Conservation (phyloP, 225 moss, liverwort and hornwort genomes). For the Sphagnum contortum region DNA sequence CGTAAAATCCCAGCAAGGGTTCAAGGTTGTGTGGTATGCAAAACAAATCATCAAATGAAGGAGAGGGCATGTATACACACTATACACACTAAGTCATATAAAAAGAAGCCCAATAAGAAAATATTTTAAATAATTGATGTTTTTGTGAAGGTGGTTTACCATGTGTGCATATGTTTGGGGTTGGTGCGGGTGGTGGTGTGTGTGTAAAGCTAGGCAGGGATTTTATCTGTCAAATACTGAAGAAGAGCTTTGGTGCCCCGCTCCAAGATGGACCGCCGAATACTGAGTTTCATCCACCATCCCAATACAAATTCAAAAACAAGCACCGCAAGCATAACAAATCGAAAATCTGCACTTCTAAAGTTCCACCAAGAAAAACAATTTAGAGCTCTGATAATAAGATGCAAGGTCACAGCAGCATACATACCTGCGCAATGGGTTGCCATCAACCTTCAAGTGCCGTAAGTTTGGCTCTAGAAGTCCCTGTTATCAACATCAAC, state of each 20-base stretch:
- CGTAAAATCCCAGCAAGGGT: too few relatives aligned
- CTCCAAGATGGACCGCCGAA: constrained; percentile 74
- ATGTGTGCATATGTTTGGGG: too few relatives aligned
- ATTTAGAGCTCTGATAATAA: background rate
- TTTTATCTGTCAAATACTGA: constrained; percentile 73
- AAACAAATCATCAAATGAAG: too few relatives aligned
- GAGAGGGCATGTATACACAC: too few relatives aligned
- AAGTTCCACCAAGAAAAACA: background rate
- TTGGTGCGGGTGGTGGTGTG: too few relatives aligned
- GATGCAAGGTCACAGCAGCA: background rate
- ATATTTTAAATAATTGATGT: too few relatives aligned
- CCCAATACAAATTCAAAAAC: background rate
- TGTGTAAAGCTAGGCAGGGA: constrained; percentile 13
- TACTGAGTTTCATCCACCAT: constrained; percentile 25
- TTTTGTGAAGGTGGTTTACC: too few relatives aligned
- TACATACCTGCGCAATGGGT: constrained; percentile 69
- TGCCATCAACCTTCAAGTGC: constrained; percentile 85
- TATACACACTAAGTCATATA: too few relatives aligned
- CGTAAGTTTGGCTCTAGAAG: constrained; percentile 75
- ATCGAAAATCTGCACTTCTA: background rate
- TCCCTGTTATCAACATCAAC: constrained; percentile 24
- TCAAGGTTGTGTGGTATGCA: too few relatives aligned
- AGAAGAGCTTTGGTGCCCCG: constrained; percentile 75
- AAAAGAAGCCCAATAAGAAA: too few relatives aligned
- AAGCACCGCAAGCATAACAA: background rate